Conservation (phyloP, 345 rosid species). For the Citrus sp. region DNA sequence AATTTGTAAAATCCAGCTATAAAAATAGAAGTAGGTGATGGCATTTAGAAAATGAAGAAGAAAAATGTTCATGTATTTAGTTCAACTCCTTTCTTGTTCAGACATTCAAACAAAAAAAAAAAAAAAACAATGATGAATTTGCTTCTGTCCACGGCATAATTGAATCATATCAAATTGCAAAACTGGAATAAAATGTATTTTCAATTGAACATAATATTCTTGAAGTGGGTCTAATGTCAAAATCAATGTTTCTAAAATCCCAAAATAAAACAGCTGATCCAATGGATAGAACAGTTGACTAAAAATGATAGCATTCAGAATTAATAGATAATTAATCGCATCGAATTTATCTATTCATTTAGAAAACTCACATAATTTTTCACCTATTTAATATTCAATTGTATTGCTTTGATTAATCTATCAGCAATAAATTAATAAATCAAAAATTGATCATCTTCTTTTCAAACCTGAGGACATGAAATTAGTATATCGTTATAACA, state of each 20-base stretch:
- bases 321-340: background rate
- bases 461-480: background rate
- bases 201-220: background rate
- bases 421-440: background rate
- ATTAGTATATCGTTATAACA: background rate
- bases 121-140: background rate
- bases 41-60: background rate
- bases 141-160: background rate
- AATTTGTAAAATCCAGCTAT: slow-evolving; percentile 21
- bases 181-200: background rate
- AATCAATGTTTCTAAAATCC: background rate
- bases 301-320: background rate
- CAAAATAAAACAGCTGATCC: background rate
- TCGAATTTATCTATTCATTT: background rate
- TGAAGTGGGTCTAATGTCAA: background rate
- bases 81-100: background rate
- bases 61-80: background rate
- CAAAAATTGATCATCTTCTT: background rate
- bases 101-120: background rate
- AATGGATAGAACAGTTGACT: background rate
- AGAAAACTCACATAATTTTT: background rate
- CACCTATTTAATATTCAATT: background rate
- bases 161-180: background rate
- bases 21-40: slow-evolving; percentile 18
- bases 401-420: background rate